phyloP scores from a whole-genome alignment of 768 basidiomycete genomes.

The Leccinum barrowsii region DNA sequence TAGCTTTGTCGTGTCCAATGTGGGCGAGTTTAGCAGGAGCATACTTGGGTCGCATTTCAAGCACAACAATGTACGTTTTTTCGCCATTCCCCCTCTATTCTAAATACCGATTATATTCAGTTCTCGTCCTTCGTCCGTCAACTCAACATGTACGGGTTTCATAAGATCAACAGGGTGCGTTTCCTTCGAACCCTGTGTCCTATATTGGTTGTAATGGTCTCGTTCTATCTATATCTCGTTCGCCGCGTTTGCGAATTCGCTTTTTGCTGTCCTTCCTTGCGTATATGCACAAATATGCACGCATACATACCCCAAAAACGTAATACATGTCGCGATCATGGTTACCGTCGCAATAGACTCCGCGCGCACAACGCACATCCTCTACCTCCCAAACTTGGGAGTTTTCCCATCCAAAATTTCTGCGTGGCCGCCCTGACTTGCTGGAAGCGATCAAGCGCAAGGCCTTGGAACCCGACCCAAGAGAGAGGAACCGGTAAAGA shows the following conservation, averaged over 20 bases:
- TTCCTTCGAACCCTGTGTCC: background rate
- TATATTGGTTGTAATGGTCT: constrained; percentile 11
- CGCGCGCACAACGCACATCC: constrained; percentile 78
- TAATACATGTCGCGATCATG: background rate
- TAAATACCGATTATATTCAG: constrained; percentile 35
- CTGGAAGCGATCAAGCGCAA: constrained; percentile 86
- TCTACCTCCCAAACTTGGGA: constrained; percentile 84
- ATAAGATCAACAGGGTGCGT: constrained; percentile 85
- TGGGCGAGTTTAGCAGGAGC: constrained; percentile 80
- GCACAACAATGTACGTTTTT: constrained; percentile 72
- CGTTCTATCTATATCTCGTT: constrained; percentile 1
- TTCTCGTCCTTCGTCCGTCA: constrained; percentile 95
- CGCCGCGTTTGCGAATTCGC: background rate
- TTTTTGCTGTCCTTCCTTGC: background rate
- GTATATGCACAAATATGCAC: constrained; percentile 1
- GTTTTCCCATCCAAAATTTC: constrained; percentile 84
- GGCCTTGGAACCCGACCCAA: constrained; percentile 76
- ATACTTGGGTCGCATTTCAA: constrained; percentile 87
- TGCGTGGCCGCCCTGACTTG: constrained; percentile 75
- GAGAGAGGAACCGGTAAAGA: constrained; percentile 30
- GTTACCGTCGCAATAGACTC: constrained; percentile 46
- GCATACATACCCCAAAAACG: constrained; percentile 2
- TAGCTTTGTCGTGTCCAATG: constrained; percentile 81
- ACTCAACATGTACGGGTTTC: constrained; percentile 95
- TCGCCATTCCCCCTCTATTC: constrained; percentile 19